Conservation (phyloP, 208 protist genomes). For the Herpetomonas samuelpessoai region DNA sequence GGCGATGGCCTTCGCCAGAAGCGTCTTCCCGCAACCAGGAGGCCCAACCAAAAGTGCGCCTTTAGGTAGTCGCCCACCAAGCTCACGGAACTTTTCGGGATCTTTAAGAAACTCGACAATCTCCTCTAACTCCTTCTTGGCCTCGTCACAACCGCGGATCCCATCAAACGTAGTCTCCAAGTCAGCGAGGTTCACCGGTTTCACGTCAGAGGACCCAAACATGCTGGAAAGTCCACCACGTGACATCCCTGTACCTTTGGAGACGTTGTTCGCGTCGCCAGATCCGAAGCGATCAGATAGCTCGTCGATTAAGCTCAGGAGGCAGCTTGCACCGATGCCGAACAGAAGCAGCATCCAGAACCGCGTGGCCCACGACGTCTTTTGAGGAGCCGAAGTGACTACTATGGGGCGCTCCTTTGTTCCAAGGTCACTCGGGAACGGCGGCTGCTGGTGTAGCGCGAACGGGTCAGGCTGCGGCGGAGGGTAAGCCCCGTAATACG, state of each 20-base stretch:
- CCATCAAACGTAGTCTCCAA: conserved; percentile 84
- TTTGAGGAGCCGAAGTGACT: conserved; percentile 67
- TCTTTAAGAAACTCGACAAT: conserved; percentile 95
- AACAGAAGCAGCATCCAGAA: conserved; percentile 71
- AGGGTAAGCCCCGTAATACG: conserved; percentile 14
- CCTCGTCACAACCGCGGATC: conserved; percentile 90
- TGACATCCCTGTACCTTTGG: conserved; percentile 29
- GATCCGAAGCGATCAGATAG: conserved; percentile 21
- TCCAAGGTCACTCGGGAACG: conserved; percentile 49
- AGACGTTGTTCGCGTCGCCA: conserved; percentile 24
- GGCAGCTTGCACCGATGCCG: conserved; percentile 66
- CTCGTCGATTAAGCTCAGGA: conserved; percentile 56
- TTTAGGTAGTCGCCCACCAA: conserved; percentile 96
- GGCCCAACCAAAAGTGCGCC: conserved; percentile 96
- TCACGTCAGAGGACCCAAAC: conserved; percentile 56
- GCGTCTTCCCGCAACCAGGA: conserved; percentile 97
- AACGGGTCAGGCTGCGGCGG: conserved; percentile 19
- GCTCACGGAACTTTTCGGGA: conserved; percentile 90
- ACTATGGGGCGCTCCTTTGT: conserved; percentile 78
- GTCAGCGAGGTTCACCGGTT: conserved; percentile 75
- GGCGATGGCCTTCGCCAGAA: conserved; percentile 92
- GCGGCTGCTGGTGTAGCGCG: conserved; percentile 6
- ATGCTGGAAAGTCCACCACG: conserved; percentile 25
- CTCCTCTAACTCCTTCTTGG: conserved; percentile 91
- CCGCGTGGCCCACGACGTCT: conserved; percentile 56